Evolutionary conservation across 768 basidiomycete species (phyloP).

Genomic region (Cubamyces sp.): DNA sequence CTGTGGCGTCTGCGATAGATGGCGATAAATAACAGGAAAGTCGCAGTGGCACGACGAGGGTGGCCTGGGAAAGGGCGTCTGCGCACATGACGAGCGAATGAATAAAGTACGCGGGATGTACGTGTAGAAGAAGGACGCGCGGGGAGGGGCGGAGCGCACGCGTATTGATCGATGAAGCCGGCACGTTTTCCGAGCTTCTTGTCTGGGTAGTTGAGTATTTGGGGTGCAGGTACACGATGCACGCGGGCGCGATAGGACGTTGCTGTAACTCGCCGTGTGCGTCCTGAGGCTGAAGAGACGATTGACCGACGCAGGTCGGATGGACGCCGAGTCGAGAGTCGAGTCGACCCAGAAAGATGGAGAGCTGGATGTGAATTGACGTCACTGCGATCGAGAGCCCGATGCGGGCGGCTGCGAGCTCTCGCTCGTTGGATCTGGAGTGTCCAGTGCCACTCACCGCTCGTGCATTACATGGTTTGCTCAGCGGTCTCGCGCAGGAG

Average conservation of each 20-base stretch:
- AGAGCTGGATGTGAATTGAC: background rate
- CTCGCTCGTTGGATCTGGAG: background rate
- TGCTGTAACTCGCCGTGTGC: background rate
- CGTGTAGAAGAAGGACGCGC: background rate
- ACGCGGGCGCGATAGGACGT: background rate
- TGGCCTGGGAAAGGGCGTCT: background rate
- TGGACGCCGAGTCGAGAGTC: background rate
- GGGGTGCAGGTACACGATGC: too few species aligned
- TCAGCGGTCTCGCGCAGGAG: background rate
- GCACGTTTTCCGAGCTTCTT: conserved; percentile 7
- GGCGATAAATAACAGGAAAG: background rate
- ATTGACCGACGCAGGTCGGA: too few species aligned
- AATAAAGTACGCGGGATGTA: conserved; percentile 6
- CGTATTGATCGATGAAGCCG: conserved; percentile 7
- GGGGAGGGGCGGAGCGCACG: background rate
- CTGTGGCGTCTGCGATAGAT: background rate
- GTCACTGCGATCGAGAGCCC: conserved; percentile 11
- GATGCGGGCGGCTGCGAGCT: background rate
- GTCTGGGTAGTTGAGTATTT: background rate
- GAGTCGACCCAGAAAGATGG: background rate
- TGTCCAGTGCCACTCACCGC: background rate
- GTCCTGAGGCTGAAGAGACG: background rate
- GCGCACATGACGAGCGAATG: background rate
- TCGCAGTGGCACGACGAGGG: background rate
- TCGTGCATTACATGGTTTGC: background rate